phyloP scores from a whole-genome alignment of 208 protist genomes.

The Polymyxa betae region DNA sequence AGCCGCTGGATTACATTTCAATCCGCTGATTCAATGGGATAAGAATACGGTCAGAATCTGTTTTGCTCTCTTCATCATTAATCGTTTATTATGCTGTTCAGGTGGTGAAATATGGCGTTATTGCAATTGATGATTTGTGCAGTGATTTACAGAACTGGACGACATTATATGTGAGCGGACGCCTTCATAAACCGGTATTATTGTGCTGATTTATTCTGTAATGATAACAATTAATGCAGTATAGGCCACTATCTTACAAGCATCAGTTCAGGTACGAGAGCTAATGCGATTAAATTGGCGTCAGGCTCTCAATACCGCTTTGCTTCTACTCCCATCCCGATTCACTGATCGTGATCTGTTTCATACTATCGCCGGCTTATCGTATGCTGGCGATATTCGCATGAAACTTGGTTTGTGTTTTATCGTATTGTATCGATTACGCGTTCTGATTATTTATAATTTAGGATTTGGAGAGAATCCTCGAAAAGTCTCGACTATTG shows the following conservation, averaged over 20 bases:
- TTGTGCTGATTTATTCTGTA: too few species aligned
- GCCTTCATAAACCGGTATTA: slow-evolving; percentile 54
- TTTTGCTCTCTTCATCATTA: not conserved
- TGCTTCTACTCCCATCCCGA: not conserved
- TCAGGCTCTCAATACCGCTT: not conserved
- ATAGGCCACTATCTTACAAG: too few species aligned
- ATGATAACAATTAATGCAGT: too few species aligned
- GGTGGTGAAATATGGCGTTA: slow-evolving; percentile 38
- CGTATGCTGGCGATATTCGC: slow-evolving; percentile 17
- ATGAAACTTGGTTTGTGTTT: not conserved
- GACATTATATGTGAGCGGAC: slow-evolving; percentile 37
- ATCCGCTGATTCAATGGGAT: not conserved
- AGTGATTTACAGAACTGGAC: slow-evolving; percentile 31
- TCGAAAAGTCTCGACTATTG: slow-evolving; percentile 16
- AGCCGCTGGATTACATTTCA: not conserved
- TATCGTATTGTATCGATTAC: not conserved
- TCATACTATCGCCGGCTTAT: slow-evolving; percentile 21
- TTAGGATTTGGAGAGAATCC: not conserved
- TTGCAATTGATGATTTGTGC: slow-evolving; percentile 39
- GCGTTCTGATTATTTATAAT: not conserved
- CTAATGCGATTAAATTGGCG: not conserved
- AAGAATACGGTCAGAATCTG: not conserved
- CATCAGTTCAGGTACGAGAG: not conserved
- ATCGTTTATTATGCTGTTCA: not conserved
- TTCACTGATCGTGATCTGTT: slow-evolving; percentile 50